A percentile compares a stretch with the other conserved stretches of the same genome.
phyloP scores from a whole-genome alignment of 1,284 basidiomycete species.

The Singerocomus inundabilis region DNA sequence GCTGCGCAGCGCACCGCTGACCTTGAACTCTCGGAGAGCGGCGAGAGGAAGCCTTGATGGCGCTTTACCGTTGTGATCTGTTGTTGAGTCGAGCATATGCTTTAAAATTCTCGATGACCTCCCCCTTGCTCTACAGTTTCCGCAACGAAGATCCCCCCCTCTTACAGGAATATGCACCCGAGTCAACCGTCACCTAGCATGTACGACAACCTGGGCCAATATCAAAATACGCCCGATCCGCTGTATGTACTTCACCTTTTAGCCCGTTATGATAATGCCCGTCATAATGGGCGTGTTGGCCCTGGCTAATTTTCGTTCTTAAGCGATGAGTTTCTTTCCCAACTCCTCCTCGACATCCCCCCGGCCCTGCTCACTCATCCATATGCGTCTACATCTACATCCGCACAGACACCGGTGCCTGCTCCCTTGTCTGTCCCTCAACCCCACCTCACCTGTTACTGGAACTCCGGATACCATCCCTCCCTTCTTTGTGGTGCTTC shows the following conservation, averaged over 20 bases:
- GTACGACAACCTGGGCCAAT: background rate
- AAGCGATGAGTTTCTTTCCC: conserved; percentile 22
- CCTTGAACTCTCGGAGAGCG: conserved; percentile 1
- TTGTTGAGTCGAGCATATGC: background rate
- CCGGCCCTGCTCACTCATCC: background rate
- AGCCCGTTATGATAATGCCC: background rate
- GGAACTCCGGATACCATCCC: conserved; percentile 3
- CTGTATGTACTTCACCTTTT: conserved; percentile 10
- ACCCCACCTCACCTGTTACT: conserved; percentile 7
- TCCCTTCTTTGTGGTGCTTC: conserved; percentile 10
- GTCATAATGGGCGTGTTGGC: background rate
- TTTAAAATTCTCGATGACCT: conserved; percentile 9
- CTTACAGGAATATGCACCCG: background rate
- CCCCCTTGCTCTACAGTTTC: background rate
- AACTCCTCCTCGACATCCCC: conserved; percentile 4
- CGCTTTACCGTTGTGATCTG: background rate
- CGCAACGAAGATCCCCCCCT: background rate
- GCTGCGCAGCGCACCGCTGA: conserved; percentile 2
- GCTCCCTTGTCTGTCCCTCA: background rate
- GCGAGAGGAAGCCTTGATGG: background rate
- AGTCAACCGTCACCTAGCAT: background rate
- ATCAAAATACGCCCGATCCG: conserved; percentile 1
- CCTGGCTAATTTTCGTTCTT: background rate
- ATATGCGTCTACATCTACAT: background rate
- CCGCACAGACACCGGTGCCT: background rate